Evolutionary conservation across 495 filamentous ascomycete genomes (phyloP).

Genomic region (Tuber melanosporum): DNA sequence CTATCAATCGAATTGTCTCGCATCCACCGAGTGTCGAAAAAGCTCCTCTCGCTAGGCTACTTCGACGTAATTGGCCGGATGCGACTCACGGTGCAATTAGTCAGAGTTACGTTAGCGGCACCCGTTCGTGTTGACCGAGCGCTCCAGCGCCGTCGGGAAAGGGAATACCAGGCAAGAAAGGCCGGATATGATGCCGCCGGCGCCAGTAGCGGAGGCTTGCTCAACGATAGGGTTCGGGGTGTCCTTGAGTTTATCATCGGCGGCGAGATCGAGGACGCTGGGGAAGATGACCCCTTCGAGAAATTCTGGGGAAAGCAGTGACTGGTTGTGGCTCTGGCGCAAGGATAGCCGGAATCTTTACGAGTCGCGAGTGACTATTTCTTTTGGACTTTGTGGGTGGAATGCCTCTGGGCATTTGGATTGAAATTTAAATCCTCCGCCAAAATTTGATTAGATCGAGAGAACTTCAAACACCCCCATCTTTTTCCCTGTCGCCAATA

Average conservation of each 20-base stretch:
- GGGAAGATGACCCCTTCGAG: background rate
- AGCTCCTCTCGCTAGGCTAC: slow-evolving; percentile 43
- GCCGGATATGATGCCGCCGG: slow-evolving; percentile 54
- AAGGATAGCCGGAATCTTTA: background rate
- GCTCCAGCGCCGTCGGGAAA: slow-evolving; percentile 44
- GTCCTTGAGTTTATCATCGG: background rate
- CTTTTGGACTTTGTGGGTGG: background rate
- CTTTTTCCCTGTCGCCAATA: background rate
- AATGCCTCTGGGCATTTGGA: background rate
- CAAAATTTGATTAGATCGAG: background rate
- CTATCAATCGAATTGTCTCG: slow-evolving; percentile 46
- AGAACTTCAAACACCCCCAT: background rate
- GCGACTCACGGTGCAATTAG: slow-evolving; percentile 45
- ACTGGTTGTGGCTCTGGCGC: background rate
- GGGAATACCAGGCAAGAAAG: slow-evolving; percentile 44
- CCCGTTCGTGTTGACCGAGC: slow-evolving; percentile 47
- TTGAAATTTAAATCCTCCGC: background rate
- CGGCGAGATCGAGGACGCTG: background rate
- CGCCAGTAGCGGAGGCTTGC: slow-evolving; percentile 26
- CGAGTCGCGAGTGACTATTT: background rate
- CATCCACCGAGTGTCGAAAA: slow-evolving; percentile 46
- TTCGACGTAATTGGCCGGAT: slow-evolving; percentile 45
- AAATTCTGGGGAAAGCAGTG: background rate
- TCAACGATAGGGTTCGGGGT: background rate
- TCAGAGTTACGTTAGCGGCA: slow-evolving; percentile 45